Conservation (phyloP, 768 basidiomycete genomes). For the Ephemerocybe angulata region DNA sequence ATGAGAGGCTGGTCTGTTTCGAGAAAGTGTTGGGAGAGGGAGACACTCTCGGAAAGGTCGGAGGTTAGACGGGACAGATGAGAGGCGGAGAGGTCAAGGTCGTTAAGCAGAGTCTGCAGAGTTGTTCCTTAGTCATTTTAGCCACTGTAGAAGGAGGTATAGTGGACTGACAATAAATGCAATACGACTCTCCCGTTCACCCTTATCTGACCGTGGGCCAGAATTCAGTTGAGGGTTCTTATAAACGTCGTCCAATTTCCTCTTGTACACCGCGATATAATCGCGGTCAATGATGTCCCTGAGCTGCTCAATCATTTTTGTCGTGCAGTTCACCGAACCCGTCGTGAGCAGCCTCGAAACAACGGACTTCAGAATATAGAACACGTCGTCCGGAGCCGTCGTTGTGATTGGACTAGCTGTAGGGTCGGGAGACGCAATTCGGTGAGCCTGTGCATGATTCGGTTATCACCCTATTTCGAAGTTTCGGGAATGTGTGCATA, state of each 20-base stretch:
- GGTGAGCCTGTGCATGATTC: constrained; percentile 64
- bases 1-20: constrained; percentile 51
- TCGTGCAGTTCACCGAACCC: constrained; percentile 59
- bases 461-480: background rate
- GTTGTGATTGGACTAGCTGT: constrained; percentile 61
- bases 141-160: background rate
- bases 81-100: constrained; percentile 87
- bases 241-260: constrained; percentile 87
- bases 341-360: constrained; percentile 75
- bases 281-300: constrained; percentile 78
- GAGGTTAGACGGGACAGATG: constrained; percentile 82
- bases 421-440: constrained; percentile 71
- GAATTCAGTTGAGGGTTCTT: constrained; percentile 43
- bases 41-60: constrained; percentile 54
- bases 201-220: constrained; percentile 62
- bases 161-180: constrained; percentile 72
- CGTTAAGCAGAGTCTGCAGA: constrained; percentile 79
- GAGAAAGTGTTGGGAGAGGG: constrained; percentile 66
- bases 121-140: constrained; percentile 3
- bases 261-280: constrained; percentile 75
- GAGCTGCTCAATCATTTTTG: constrained; percentile 57
- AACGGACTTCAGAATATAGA: constrained; percentile 90
- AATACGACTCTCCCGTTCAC: constrained; percentile 73
- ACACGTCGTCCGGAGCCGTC: constrained; percentile 89
- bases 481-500: constrained; percentile 24